Conservation (phyloP, 768 basidiomycete genomes). For the Exsudoporus frostii region DNA sequence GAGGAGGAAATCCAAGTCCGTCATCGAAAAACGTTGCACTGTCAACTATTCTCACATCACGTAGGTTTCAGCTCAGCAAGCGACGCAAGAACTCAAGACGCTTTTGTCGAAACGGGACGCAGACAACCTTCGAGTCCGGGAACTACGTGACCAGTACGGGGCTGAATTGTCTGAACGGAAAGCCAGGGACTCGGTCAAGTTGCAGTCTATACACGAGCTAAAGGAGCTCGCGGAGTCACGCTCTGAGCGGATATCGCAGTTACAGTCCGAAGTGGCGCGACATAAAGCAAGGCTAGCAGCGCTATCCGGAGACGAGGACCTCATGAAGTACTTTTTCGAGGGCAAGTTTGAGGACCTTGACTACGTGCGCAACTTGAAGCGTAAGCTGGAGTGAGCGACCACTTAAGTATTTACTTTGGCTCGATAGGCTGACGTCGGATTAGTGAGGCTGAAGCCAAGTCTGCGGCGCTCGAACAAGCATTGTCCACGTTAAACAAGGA, state of each 20-base stretch:
- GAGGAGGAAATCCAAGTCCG: constrained; percentile 46
- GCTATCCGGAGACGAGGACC: constrained; percentile 61
- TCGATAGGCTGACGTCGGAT: constrained; percentile 12
- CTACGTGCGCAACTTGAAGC: constrained; percentile 53
- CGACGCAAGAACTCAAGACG: constrained; percentile 59
- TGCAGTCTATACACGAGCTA: constrained; percentile 59
- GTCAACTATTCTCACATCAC: constrained; percentile 12
- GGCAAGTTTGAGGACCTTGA: constrained; percentile 49
- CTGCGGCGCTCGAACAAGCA: constrained; percentile 49
- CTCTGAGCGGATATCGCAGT: constrained; percentile 66
- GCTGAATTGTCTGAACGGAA: constrained; percentile 70
- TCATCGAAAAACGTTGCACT: constrained; percentile 11
- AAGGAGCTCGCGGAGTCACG: constrained; percentile 64
- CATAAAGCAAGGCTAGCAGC: constrained; percentile 79
- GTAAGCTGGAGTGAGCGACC: constrained; percentile 50
- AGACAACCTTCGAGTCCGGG: constrained; percentile 66
- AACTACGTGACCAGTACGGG: constrained; percentile 62
- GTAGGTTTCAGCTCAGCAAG: constrained; percentile 44
- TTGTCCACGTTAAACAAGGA: constrained; percentile 43
- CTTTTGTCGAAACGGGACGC: constrained; percentile 61
- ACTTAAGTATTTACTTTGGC: background rate
- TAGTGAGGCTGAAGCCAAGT: constrained; percentile 54
- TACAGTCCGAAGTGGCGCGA: constrained; percentile 71
- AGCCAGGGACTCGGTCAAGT: constrained; percentile 57
- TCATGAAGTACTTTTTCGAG: constrained; percentile 66